Base-by-base conservation (phyloP, 2,329 filamentous ascomycete genomes). In the Westerdykella aurantiaca region DNA sequence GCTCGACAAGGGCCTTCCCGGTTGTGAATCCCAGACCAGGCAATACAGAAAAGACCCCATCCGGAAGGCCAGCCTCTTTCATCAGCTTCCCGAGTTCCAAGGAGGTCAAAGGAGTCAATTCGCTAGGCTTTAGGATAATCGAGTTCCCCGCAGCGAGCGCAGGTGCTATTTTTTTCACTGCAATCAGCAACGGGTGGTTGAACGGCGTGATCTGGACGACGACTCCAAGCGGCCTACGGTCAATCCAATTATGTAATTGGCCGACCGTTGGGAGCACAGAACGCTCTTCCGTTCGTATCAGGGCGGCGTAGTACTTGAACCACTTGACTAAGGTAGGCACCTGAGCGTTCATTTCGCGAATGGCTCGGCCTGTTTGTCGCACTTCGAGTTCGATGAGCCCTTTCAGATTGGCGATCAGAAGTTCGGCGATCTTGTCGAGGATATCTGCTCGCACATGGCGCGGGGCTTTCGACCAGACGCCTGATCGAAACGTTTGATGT, bases 311-410 rank as follows among this genome's bases (percentile, higher is more conserved):
- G 68, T 87, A 87, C 47, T 78, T 80, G 66, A 87, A 81, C 83
- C 83, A 87, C 35, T 80, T 78, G 1, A 81, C 75, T 0, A 87
- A 71, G 0, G 78, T 80, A 0, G 80, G 78, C 5, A 84, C 77
- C 59, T 87, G 84, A 1, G 83, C 82, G 39, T 75, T 73, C 81
- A 88, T 85, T 61, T 87, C 84, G 21, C 83, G 79, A 22, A 83
- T 70, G 0, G 79, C 79, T 0, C 83, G 79, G 2, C 84, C 84
- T 0, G 83, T 88, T 62, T 87, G 83, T 29, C 64, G 69, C 6
- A 84, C 80, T 61, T 88, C 84, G 4, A 85, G 71, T 7, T 69
- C 63, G 39, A 86, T 81, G 33, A 87, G 72, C 0, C 68, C 62
- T 0, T 77, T 72, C 1, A 87, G 69, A 6, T 73, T 69, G 0